Evolutionary conservation across 345 rosid species (phyloP).

Genomic region (Noccaea bulbosa): DNA sequence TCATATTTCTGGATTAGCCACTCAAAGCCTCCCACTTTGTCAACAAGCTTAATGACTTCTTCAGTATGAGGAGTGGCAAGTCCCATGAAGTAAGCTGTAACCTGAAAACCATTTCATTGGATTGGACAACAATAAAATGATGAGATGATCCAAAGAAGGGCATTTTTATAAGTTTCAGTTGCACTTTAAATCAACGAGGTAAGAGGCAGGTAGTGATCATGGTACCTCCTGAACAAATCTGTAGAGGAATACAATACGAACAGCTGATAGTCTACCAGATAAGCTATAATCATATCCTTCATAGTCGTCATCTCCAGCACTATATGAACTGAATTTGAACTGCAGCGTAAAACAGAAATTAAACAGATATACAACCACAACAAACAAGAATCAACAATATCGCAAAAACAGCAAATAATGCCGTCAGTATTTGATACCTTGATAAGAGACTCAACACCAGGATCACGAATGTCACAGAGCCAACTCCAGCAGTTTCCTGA

Average conservation of each 20-base stretch:
- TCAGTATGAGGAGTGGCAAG: constrained; percentile 93
- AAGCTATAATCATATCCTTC: constrained; percentile 95
- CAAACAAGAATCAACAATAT: constrained; percentile 31
- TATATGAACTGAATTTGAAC: constrained; percentile 87
- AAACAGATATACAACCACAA: constrained; percentile 29
- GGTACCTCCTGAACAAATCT: constrained; percentile 96
- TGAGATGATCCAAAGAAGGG: constrained; percentile 27
- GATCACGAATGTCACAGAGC: constrained; percentile 98
- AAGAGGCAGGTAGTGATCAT: constrained; percentile 27
- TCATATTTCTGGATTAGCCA: constrained; percentile 95
- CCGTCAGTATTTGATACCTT: constrained; percentile 55
- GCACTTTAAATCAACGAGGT: constrained; percentile 19
- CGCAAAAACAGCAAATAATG: constrained; percentile 13
- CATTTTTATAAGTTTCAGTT: background rate
- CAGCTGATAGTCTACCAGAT: constrained; percentile 89
- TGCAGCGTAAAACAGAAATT: constrained; percentile 50
- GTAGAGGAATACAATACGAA: constrained; percentile 91
- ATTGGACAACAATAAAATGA: constrained; percentile 29
- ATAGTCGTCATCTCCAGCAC: constrained; percentile 94
- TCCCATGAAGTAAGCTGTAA: constrained; percentile 90
- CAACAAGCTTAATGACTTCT: constrained; percentile 95
- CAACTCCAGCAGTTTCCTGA: constrained; percentile 79
- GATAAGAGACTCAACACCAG: constrained; percentile 92
- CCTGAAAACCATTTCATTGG: constrained; percentile 53
- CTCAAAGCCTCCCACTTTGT: constrained; percentile 98